Percentiles rank a stretch among this genome's conserved stretches.
Conservation (phyloP, 108 stramenopile genomes). For the Licmophora abbreviata region DNA sequence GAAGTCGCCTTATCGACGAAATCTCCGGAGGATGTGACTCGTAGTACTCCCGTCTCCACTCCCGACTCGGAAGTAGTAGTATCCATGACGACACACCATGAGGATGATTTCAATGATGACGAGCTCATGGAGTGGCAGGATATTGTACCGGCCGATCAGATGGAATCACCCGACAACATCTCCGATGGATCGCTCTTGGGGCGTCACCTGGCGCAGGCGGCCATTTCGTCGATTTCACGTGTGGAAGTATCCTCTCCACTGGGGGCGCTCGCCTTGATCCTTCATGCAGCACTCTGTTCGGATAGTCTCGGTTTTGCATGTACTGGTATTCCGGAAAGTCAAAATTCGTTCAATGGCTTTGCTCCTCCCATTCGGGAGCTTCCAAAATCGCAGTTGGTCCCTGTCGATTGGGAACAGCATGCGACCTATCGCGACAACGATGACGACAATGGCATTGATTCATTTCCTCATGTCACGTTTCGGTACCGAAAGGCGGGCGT, state of each 20-base stretch:
- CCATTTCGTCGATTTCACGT: slow-evolving; percentile 40
- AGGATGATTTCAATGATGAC: background rate
- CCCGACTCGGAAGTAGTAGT: background rate
- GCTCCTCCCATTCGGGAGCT: slow-evolving; percentile 74
- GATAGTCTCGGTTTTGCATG: slow-evolving; percentile 40
- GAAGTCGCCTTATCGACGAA: background rate
- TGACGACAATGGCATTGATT: slow-evolving; percentile 1
- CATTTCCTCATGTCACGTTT: slow-evolving; percentile 5
- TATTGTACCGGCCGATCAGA: slow-evolving; percentile 10
- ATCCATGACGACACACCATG: too few relatives aligned
- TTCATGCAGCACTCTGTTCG: slow-evolving; percentile 56
- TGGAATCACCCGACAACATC: background rate
- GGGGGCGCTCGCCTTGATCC: slow-evolving; percentile 51
- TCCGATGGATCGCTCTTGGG: slow-evolving; percentile 14
- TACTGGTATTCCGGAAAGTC: slow-evolving; percentile 49
- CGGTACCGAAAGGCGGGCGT: slow-evolving; percentile 45
- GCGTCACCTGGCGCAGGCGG: slow-evolving; percentile 27
- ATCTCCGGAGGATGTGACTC: background rate
- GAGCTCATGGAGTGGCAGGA: slow-evolving; percentile 8
- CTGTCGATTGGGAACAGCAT: slow-evolving; percentile 47
- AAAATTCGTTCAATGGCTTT: slow-evolving; percentile 35
- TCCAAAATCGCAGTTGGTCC: slow-evolving; percentile 48
- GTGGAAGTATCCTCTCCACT: slow-evolving; percentile 36
- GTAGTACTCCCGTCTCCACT: background rate
- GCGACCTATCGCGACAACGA: slow-evolving; percentile 2